These are phyloP conservation scores for Wickerhamomyces chambardii DNA, from an alignment of 805 yeast species.

Conservation along the genomic window DNA sequence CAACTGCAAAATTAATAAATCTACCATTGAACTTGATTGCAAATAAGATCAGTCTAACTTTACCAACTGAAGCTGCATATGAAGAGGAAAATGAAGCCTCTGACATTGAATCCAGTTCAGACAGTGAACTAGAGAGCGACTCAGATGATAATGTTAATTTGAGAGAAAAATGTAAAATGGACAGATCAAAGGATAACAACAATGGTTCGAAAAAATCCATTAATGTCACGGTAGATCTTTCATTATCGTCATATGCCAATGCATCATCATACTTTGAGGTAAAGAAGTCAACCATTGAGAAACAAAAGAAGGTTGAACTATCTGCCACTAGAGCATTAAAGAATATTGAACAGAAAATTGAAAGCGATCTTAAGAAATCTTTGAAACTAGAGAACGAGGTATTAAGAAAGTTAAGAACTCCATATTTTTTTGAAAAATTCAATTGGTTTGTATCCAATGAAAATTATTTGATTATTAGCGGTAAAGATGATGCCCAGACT, in stretches of 20 bases:
- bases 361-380: constrained; percentile 57
- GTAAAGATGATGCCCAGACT: constrained; percentile 71
- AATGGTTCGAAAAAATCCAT: no score
- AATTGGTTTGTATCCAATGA: constrained; percentile 92
- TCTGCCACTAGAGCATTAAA: constrained; percentile 71
- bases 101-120: constrained; percentile 8
- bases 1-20: constrained; percentile 51
- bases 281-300: constrained; percentile 65
- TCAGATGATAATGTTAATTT: constrained; percentile 3
- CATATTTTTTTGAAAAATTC: constrained; percentile 90
- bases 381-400: constrained; percentile 48
- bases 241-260: constrained; percentile 78
- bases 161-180: no score
- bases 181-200: no score
- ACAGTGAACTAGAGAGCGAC: constrained; percentile 21
- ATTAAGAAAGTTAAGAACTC: constrained; percentile 52
- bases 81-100: constrained; percentile 21
- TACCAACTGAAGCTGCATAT: constrained; percentile 38
- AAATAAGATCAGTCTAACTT: constrained; percentile 49
- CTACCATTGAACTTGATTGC: constrained; percentile 64
- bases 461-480: constrained; percentile 79
- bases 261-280: constrained; percentile 75
- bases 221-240: constrained; percentile 57
- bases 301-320: constrained; percentile 73
- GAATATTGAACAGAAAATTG: constrained; percentile 73